These are phyloP conservation scores for Ilyonectria robusta DNA, from an alignment of 2,329 filamentous ascomycete species.

Conservation along the genomic window DNA sequence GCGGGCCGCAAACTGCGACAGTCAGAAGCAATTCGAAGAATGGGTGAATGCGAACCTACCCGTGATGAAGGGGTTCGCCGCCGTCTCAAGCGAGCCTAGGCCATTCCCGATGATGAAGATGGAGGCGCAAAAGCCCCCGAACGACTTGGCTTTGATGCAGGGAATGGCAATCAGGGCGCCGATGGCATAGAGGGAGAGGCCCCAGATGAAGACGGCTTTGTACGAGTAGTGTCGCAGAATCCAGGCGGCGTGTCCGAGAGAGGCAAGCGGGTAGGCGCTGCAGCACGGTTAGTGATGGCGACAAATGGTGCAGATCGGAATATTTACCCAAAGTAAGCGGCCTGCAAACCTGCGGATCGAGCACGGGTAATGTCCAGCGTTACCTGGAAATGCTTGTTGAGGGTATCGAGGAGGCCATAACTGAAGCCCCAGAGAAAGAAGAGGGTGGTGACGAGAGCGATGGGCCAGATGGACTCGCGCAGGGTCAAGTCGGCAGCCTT, in stretches of 20 bases:
- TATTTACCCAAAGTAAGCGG: conserved; percentile 69
- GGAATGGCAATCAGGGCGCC: conserved; percentile 71
- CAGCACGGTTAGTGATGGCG: conserved; percentile 18
- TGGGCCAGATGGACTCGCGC: conserved; percentile 76
- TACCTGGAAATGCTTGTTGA: conserved; percentile 66
- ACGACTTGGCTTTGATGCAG: conserved; percentile 73
- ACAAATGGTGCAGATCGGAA: conserved; percentile 47
- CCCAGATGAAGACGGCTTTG: conserved; percentile 77
- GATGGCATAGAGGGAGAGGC: conserved; percentile 76
- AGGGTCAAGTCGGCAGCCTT: conserved; percentile 71
- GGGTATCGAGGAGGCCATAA: conserved; percentile 62
- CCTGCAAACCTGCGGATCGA: conserved; percentile 63
- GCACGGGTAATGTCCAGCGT: conserved; percentile 60
- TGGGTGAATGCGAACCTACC: conserved; percentile 45
- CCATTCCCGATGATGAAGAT: conserved; percentile 84
- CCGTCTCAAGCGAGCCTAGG: conserved; percentile 81
- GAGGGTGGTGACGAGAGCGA: conserved; percentile 67
- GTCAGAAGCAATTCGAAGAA: neutral
- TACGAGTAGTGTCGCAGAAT: conserved; percentile 77
- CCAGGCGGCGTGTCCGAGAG: conserved; percentile 74
- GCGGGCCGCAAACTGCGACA: conserved; percentile 66
- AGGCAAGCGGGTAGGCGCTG: conserved; percentile 78
- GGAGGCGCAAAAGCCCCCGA: conserved; percentile 80
- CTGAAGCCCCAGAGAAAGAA: conserved; percentile 65
- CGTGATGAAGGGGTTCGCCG: conserved; percentile 82